Percentiles rank a stretch among this genome's conserved stretches.
Conservation (phyloP, 768 basidiomycete genomes). For the Calocybe gangraenosa region DNA sequence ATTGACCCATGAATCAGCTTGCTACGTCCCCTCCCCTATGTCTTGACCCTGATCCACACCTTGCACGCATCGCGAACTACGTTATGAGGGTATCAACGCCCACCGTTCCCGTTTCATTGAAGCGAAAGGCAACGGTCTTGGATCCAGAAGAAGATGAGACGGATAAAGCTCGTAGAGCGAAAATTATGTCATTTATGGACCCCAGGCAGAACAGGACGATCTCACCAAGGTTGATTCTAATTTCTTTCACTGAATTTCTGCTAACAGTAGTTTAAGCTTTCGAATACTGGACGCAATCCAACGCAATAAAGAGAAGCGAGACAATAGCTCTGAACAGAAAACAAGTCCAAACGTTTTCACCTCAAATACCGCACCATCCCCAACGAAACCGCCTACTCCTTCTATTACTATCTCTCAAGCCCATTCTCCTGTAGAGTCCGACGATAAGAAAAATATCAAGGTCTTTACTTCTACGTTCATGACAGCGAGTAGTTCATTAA, state of each 20-base stretch:
- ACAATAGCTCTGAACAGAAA: slow-evolving; percentile 18
- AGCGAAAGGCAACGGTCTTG: slow-evolving; percentile 67
- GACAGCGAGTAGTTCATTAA: slow-evolving; percentile 27
- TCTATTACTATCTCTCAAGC: slow-evolving; percentile 25
- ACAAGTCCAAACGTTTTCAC: slow-evolving; percentile 14
- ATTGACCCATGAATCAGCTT: slow-evolving; percentile 37
- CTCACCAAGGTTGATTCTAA: slow-evolving; percentile 42
- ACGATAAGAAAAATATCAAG: slow-evolving; percentile 27
- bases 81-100: slow-evolving; percentile 70
- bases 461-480: slow-evolving; percentile 23
- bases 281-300: slow-evolving; percentile 51
- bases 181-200: slow-evolving; percentile 79
- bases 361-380: slow-evolving; percentile 18
- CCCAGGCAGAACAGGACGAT: slow-evolving; percentile 48
- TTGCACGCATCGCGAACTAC: slow-evolving; percentile 73
- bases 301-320: slow-evolving; percentile 24
- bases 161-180: slow-evolving; percentile 65
- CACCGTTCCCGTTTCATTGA: slow-evolving; percentile 67
- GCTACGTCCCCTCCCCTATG: slow-evolving; percentile 75
- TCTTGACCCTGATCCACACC: slow-evolving; percentile 74
- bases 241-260: slow-evolving; percentile 5
- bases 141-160: slow-evolving; percentile 76
- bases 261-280: slow-evolving; percentile 36
- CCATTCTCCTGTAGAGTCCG: slow-evolving; percentile 26
- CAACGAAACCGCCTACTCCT: slow-evolving; percentile 26